phyloP scores from a whole-genome alignment of 352 stramenopile genomes.

The Pythium aquatile region DNA sequence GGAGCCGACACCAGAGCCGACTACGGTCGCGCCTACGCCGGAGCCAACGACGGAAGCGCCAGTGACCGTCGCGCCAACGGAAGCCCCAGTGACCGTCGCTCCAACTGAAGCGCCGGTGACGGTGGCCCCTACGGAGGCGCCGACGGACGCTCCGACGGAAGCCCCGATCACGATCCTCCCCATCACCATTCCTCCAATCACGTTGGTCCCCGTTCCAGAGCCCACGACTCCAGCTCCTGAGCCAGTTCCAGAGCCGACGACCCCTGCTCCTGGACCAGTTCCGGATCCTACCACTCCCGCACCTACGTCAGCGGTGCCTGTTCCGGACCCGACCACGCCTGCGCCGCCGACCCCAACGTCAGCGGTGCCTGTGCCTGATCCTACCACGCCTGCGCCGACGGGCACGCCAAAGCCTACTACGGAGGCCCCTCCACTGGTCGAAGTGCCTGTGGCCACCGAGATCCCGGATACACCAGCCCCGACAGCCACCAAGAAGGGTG shows the following conservation, averaged over 20 bases:
- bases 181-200: too few species aligned
- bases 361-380: neutral
- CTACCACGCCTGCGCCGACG: neutral
- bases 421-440: neutral
- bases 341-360: conserved; percentile 1
- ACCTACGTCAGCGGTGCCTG: neutral
- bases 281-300: neutral
- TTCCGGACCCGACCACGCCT: conserved; percentile 2
- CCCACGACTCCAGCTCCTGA: neutral
- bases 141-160: conserved; percentile 3
- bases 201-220: too few species aligned
- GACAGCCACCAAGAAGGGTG: neutral
- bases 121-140: neutral
- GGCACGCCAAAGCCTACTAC: conserved; percentile 6
- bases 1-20: conserved; percentile 1
- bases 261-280: neutral
- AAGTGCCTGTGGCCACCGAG: neutral
- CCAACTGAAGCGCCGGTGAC: neutral
- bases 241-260: neutral
- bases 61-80: neutral
- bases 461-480: neutral
- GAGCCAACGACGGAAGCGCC: conserved; percentile 1
- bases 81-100: neutral
- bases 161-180: neutral
- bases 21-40: conserved; percentile 6